phyloP scores from a whole-genome alignment of 2,329 filamentous ascomycete species.

The Thelonectria olida region DNA sequence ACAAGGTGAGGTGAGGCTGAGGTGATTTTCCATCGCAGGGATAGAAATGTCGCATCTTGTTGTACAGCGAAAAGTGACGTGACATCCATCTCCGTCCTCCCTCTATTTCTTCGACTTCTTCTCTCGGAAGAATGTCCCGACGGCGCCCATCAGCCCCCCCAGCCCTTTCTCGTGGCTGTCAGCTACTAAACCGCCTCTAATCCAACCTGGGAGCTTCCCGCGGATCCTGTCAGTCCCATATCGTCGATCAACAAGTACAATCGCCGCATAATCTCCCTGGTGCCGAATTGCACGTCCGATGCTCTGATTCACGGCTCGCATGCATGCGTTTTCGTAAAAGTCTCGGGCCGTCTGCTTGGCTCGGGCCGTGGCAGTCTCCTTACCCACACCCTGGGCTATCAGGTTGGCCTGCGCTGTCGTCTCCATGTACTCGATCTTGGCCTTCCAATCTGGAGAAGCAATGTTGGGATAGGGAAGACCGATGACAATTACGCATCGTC shows the following conservation, averaged over 20 bases:
- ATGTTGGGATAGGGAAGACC: conserved; percentile 94
- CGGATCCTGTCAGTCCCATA: conserved; percentile 80
- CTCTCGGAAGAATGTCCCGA: conserved; percentile 66
- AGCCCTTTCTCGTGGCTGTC: conserved; percentile 61
- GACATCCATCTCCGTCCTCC: conserved; percentile 3
- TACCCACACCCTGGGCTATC: conserved; percentile 24
- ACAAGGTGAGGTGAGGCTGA: conserved; percentile 2
- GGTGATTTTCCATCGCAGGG: neutral
- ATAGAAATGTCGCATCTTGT: neutral
- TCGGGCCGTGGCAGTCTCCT: conserved; percentile 38
- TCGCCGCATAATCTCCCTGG: conserved; percentile 86
- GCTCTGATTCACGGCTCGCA: conserved; percentile 97
- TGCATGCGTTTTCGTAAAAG: conserved; percentile 94
- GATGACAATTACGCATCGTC: conserved; percentile 89
- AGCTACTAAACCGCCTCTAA: conserved; percentile 71
- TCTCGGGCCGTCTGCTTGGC: conserved; percentile 72
- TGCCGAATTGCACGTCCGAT: conserved; percentile 94
- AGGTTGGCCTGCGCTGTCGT: conserved; percentile 58
- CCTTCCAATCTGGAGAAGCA: conserved; percentile 89
- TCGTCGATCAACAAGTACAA: conserved; percentile 83
- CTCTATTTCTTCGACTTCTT: conserved; percentile 46
- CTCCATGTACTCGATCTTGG: conserved; percentile 88
- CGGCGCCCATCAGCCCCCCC: conserved; percentile 65
- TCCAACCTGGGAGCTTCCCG: conserved; percentile 89
- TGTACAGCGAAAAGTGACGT: conserved; percentile 4